These are phyloP conservation scores for Colletotrichum echinochloae DNA, from an alignment of 2,329 filamentous ascomycete species.

Conservation along the genomic window DNA sequence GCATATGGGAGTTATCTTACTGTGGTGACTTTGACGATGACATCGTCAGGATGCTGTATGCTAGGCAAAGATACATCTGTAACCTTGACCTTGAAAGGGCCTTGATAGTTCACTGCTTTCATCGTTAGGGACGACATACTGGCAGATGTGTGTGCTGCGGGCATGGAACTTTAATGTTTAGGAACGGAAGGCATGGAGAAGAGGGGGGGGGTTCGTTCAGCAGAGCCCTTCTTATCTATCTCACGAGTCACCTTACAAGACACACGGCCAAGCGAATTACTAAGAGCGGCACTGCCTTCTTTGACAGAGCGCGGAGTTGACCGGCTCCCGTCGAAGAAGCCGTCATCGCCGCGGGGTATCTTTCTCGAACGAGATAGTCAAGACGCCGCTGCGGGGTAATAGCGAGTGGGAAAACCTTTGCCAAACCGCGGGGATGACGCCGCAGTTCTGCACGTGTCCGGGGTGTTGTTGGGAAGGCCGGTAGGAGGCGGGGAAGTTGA, in stretches of 20 bases:
- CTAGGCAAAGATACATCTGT: slow-evolving; percentile 69
- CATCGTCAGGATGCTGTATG: slow-evolving; percentile 73
- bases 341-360: slow-evolving; percentile 34
- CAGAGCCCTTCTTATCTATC: slow-evolving; percentile 16
- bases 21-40: slow-evolving; percentile 74
- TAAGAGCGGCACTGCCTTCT: slow-evolving; percentile 8
- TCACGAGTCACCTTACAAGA: slow-evolving; percentile 22
- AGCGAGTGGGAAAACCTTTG: slow-evolving; percentile 26
- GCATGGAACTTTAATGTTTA: too few relatives aligned
- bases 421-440: slow-evolving; percentile 29
- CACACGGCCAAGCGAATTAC: slow-evolving; percentile 2
- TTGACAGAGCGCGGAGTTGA: slow-evolving; percentile 13
- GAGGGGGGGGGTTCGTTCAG: neutral
- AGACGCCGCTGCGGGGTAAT: slow-evolving; percentile 29
- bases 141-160: neutral
- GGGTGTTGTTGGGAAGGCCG: neutral
- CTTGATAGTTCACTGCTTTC: slow-evolving; percentile 74
- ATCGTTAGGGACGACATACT: slow-evolving; percentile 54
- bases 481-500: neutral
- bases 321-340: slow-evolving; percentile 2
- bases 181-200: neutral
- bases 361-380: slow-evolving; percentile 14
- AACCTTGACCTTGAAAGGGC: slow-evolving; percentile 71
- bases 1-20: slow-evolving; percentile 51
- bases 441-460: slow-evolving; percentile 14